Evolutionary conservation across 2,329 filamentous ascomycete genomes (phyloP).

Genomic region (Drechmeria coniospora): DNA sequence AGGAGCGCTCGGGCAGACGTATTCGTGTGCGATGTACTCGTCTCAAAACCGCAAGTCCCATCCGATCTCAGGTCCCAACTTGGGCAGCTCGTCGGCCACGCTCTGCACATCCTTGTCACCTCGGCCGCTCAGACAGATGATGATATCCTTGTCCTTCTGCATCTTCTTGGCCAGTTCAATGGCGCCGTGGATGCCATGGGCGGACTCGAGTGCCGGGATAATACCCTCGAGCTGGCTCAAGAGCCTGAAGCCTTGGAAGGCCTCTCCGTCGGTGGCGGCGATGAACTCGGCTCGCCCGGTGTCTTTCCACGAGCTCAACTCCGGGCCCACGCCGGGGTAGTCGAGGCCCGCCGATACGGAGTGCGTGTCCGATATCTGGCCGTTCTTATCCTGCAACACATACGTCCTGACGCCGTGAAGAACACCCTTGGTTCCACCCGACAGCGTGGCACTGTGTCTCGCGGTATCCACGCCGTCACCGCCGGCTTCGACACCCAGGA

Average conservation of each 20-base stretch:
- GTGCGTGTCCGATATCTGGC: constrained; percentile 89
- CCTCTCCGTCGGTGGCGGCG: constrained; percentile 80
- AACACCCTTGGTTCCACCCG: constrained; percentile 77
- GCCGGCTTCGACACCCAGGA: constrained; percentile 87
- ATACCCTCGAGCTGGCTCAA: constrained; percentile 86
- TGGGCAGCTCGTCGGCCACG: constrained; percentile 85
- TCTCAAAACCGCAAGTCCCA: constrained; percentile 49
- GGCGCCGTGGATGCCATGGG: constrained; percentile 82
- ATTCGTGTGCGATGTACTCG: constrained; percentile 2
- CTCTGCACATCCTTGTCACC: constrained; percentile 99
- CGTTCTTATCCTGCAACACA: constrained; percentile 80
- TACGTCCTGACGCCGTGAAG: constrained; percentile 94
- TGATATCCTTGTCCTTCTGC: constrained; percentile 74
- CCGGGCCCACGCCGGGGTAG: constrained; percentile 92
- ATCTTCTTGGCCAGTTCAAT: constrained; percentile 86
- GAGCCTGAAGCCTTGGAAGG: constrained; percentile 72
- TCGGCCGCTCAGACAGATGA: constrained; percentile 83
- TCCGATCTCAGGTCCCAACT: constrained; percentile 73
- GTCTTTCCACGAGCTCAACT: constrained; percentile 89
- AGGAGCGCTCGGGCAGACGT: no score
- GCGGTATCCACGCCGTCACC: constrained; percentile 80
- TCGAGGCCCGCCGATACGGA: constrained; percentile 93
- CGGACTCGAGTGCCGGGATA: constrained; percentile 86
- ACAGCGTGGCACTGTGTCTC: constrained; percentile 76
- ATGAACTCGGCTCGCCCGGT: constrained; percentile 73